phyloP scores from a whole-genome alignment of 805 yeast species.

The Brettanomyces anomalus region DNA sequence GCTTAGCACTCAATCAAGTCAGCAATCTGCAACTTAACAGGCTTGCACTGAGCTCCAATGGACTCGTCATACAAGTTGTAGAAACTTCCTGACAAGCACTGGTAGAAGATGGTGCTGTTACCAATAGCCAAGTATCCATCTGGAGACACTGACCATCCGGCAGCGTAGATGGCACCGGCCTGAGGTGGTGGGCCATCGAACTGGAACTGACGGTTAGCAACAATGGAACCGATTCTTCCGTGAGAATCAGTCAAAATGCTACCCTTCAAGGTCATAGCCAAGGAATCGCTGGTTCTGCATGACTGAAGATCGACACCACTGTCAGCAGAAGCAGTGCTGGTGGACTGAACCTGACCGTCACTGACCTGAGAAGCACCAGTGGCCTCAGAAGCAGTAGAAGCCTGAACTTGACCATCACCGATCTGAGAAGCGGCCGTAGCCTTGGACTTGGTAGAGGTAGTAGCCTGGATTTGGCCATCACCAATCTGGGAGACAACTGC shows the following conservation, averaged over 20 bases:
- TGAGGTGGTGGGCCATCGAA: constrained; percentile 62
- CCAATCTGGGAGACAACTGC: constrained; percentile 26
- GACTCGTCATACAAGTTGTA: constrained; percentile 48
- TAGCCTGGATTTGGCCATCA: constrained; percentile 34
- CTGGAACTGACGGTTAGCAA: constrained; percentile 57
- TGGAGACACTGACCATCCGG: constrained; percentile 40
- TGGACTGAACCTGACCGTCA: constrained; percentile 25
- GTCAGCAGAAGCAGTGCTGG: constrained; percentile 28
- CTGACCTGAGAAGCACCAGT: constrained; percentile 33
- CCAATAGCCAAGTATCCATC: constrained; percentile 45
- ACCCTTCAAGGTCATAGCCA: constrained; percentile 34
- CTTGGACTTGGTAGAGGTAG: constrained; percentile 18
- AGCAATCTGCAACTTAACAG: constrained; percentile 36
- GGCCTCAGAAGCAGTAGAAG: constrained; percentile 31
- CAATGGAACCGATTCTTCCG: constrained; percentile 51
- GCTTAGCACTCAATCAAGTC: constrained; percentile 32
- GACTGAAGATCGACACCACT: constrained; percentile 20
- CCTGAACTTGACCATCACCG: constrained; percentile 56
- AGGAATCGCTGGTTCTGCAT: constrained; percentile 28
- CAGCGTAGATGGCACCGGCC: constrained; percentile 47
- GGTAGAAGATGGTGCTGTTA: constrained; percentile 39
- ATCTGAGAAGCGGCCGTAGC: constrained; percentile 42
- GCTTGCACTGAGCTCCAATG: constrained; percentile 36
- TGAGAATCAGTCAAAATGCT: constrained; percentile 36
- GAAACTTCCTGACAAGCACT: constrained; percentile 47